Conservation (phyloP, 1,284 basidiomycete genomes). For the Leccinum angustisporum region DNA sequence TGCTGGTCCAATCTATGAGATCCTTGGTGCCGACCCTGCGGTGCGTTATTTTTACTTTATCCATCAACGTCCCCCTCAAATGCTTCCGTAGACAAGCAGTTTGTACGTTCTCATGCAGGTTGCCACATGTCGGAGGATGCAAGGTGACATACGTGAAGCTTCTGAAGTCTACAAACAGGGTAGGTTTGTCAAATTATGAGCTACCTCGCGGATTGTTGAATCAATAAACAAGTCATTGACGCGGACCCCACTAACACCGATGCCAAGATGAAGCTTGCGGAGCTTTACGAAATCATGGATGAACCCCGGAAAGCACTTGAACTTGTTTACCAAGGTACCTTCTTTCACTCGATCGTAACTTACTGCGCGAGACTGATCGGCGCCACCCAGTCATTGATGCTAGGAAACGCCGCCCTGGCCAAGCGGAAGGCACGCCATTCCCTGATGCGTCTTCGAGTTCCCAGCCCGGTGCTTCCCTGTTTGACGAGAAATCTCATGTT, state of each 20-base stretch:
- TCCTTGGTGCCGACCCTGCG: slow-evolving; percentile 21
- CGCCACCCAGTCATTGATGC: slow-evolving; percentile 18
- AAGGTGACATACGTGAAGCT: slow-evolving; percentile 72
- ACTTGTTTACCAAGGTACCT: slow-evolving; percentile 79
- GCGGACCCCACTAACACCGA: slow-evolving; percentile 77
- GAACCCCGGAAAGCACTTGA: slow-evolving; percentile 82
- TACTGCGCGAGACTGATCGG: not conserved
- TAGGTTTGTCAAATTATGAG: slow-evolving; percentile 34
- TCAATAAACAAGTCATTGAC: slow-evolving; percentile 54
- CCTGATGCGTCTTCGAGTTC: slow-evolving; percentile 27
- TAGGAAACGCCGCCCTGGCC: slow-evolving; percentile 47
- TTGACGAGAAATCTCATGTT: slow-evolving; percentile 49
- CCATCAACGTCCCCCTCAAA: not conserved
- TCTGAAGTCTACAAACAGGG: slow-evolving; percentile 83
- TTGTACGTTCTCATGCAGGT: slow-evolving; percentile 26
- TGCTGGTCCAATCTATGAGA: slow-evolving; percentile 22
- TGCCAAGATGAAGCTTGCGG: slow-evolving; percentile 85
- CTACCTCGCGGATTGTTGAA: slow-evolving; percentile 3
- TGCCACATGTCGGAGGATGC: slow-evolving; percentile 44
- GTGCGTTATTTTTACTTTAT: slow-evolving; percentile 6
- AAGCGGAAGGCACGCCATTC: slow-evolving; percentile 16
- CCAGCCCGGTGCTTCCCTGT: slow-evolving; percentile 45
- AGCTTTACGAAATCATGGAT: slow-evolving; percentile 82
- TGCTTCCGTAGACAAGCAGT: slow-evolving; percentile 16
- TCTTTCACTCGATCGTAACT: not conserved